These are phyloP conservation scores for Trichoderma gracile DNA, from an alignment of 2,329 filamentous ascomycete genomes.

Conservation along the genomic window DNA sequence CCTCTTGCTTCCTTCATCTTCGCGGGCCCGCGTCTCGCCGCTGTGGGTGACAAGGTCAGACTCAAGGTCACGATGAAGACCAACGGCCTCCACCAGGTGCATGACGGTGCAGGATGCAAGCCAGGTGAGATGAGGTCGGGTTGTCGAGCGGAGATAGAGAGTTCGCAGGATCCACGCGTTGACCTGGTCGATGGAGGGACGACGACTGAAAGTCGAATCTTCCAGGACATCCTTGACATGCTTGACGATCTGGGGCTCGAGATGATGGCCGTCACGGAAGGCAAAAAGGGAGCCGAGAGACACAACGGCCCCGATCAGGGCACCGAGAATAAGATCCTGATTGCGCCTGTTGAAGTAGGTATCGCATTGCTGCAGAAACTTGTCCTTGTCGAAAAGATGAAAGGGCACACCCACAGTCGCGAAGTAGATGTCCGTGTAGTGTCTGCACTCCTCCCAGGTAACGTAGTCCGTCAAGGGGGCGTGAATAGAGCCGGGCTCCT, in stretches of 20 bases:
- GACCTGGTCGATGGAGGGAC: conserved; percentile 27
- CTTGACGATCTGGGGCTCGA: conserved; percentile 24
- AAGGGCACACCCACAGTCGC: conserved; percentile 24
- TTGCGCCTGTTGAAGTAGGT: not conserved
- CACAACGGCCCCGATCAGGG: conserved; percentile 26
- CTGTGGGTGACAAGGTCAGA: not conserved
- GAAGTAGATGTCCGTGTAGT: conserved; percentile 26
- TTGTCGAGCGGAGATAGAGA: conserved; percentile 28
- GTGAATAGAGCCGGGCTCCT: conserved; percentile 13
- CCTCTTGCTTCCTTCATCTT: conserved; percentile 24
- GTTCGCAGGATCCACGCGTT: conserved; percentile 29
- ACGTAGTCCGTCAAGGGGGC: conserved; percentile 14
- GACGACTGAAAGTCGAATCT: conserved; percentile 11
- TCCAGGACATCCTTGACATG: conserved; percentile 22
- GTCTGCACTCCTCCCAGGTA: conserved; percentile 22
- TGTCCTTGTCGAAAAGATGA: conserved; percentile 20
- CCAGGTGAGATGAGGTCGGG: conserved; percentile 27
- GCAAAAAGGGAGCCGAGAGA: conserved; percentile 28
- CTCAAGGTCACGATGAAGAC: conserved; percentile 26
- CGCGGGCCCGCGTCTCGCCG: not conserved
- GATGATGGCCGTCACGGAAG: conserved; percentile 16
- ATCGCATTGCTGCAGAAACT: conserved; percentile 9
- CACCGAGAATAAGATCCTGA: conserved; percentile 20
- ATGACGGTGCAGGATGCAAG: conserved; percentile 28
- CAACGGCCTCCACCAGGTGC: conserved; percentile 28